Evolutionary conservation across 495 filamentous ascomycete genomes (phyloP).

Genomic region (Penicillium desertorum): DNA sequence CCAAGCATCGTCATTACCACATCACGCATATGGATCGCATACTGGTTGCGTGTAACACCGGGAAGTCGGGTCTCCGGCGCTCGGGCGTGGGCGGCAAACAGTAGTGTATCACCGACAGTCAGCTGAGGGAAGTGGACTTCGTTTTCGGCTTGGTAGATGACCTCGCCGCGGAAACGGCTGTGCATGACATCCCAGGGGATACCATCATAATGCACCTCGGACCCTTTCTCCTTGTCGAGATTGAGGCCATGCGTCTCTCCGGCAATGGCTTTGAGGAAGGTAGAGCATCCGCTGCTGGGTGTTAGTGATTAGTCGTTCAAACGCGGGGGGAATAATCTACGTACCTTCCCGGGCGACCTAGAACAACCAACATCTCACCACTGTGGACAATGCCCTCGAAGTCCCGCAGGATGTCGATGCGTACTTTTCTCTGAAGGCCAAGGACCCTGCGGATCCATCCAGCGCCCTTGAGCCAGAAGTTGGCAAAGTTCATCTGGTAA

Average conservation of each 20-base stretch:
- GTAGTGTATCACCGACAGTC: constrained; percentile 74
- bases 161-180: constrained; percentile 69
- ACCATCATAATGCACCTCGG: constrained; percentile 76
- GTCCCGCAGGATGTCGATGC: constrained; percentile 71
- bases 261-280: constrained; percentile 75
- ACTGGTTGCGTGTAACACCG: constrained; percentile 57
- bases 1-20: constrained; percentile 80
- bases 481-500: constrained; percentile 71
- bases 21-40: constrained; percentile 65
- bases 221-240: constrained; percentile 51
- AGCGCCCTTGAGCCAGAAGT: constrained; percentile 58
- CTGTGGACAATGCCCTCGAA: constrained; percentile 74
- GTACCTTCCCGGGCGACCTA: constrained; percentile 69
- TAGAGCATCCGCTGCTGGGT: constrained; percentile 64
- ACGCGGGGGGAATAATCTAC: neutral
- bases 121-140: constrained; percentile 84
- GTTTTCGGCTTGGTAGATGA: constrained; percentile 77
- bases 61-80: constrained; percentile 61
- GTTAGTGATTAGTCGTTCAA: constrained; percentile 5
- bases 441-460: constrained; percentile 48
- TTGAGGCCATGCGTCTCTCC: constrained; percentile 74
- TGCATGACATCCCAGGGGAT: constrained; percentile 55
- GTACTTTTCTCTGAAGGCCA: constrained; percentile 52
- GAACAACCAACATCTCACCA: constrained; percentile 78
- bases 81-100: constrained; percentile 70